Evolutionary conservation across 495 filamentous ascomycete genomes (phyloP).

Genomic region (Tuber umbilicatum): DNA sequence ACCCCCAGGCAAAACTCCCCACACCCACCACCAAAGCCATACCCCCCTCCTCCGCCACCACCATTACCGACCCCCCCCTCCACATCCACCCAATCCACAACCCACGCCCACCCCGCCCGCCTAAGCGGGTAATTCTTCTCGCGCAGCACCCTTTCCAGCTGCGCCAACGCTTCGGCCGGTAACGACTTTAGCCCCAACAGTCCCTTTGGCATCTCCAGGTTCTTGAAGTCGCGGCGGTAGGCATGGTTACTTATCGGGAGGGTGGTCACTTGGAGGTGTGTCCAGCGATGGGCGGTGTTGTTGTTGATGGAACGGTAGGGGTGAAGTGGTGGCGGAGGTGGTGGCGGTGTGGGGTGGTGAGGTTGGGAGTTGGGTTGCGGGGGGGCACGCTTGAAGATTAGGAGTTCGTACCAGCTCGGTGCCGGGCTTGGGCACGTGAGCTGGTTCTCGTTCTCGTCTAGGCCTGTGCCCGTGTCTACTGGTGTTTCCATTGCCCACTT

Average conservation of each 20-base stretch:
- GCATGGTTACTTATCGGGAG: background rate
- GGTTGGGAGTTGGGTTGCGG: background rate
- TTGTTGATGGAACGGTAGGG: background rate
- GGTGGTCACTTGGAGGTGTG: background rate
- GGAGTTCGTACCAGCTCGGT: background rate
- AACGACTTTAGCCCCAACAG: background rate
- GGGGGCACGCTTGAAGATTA: background rate
- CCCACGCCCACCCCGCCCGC: background rate
- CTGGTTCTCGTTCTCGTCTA: background rate
- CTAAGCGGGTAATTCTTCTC: background rate
- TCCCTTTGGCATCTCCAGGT: background rate
- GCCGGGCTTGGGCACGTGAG: background rate
- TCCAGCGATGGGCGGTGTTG: background rate
- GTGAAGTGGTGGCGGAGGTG: background rate
- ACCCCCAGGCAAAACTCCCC: constrained; percentile 1
- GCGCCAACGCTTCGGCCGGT: background rate
- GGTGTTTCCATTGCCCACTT: background rate
- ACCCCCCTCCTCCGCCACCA: background rate
- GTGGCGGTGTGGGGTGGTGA: too few relatives aligned
- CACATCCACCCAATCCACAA: background rate
- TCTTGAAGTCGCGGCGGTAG: background rate
- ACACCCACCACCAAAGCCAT: background rate
- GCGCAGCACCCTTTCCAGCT: constrained; percentile 1
- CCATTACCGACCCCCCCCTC: background rate
- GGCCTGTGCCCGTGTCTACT: background rate